Base-by-base conservation (phyloP, 164 flowering plant species). In the Chimonanthus praecox region DNA sequence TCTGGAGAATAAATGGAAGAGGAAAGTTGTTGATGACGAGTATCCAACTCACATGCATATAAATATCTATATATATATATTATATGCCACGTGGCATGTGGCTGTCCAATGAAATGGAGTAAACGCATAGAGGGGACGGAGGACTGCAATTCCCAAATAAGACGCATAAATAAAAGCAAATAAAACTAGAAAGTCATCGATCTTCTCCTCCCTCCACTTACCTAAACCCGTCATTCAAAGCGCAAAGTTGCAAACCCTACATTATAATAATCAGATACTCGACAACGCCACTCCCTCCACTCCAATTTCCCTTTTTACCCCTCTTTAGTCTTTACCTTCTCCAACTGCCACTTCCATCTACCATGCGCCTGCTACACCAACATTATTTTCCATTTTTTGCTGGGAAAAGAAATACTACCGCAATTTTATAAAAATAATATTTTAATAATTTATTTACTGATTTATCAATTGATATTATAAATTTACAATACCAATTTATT, bases 151-250 rank as follows among this genome's bases (percentile, higher is more conserved):
- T 10, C 49, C 16, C 21, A 66, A 11, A 44, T 13, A 46, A 13
- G 45, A 2, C 47, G 15, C 16, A 66, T 13, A 2, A 8, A 43
- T 6, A 18, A 63, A 63, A 63, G 9, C 65, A 63, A 63, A 11
- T 6, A 63, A 63, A 21, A 63, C 6, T 5, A 4, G 47, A 67
- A 67, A 67, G 54, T 67, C 70, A 67, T n/a, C 54, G 70, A 67
- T 47, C 8, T 47, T n/a, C 69, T 44, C 69, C 49, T 46, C 50
- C 3, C 2, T 18, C 8, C 49, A 43, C 45, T 8, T 45, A 3
- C 50, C 18, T 4, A n/a, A 47, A 67, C 49, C 49, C 43, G 51
- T 47, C 54, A 3, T 67, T 47, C 54, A 15, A 67, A 67, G 70
- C 70, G 11, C 5, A 43, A 0, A 65, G 4, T 33, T 44, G 13